Evolutionary conservation across 2,329 filamentous ascomycete species (phyloP), one percentile per base, ranked within the genome.

Genomic region (Falciphora oryzae): DNA sequence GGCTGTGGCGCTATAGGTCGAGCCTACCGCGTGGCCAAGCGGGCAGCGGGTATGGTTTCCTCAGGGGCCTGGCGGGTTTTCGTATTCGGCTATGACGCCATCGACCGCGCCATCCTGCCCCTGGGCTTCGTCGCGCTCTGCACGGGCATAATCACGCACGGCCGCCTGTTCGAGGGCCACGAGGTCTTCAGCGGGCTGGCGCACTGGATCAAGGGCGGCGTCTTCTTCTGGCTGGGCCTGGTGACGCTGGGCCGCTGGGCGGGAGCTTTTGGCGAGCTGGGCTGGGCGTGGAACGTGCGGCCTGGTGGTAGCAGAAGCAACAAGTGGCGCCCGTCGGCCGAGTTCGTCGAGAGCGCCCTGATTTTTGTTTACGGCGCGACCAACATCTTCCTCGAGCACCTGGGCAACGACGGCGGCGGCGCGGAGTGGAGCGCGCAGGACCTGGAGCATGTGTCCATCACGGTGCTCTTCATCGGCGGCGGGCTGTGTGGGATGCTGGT

Each of bases 271-370:
- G 88, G 90, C 65, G 91, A 97, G 66, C 84, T 94, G 65, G 94
- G 94, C 69, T 98, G 94, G 94, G 92, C 93, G 0, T 97, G 94
- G 94, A 98, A 98, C 71, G 77, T 93, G 66, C 90, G 90, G 66
- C 92, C 92, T 25, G 28, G 59, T 4, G 16, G 67, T 71, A 71
- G 22, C 66, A 69, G 16, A 82, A 86, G 25, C 82, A 85, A 18
- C 68, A 85, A 81, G 72, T 89, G 89, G 84, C 86, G 86, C 62
- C 91, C 90, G 1, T 91, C 91, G 0, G 92, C 91, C 29, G 94
- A 98, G 77, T 97, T 96, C 70, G 86, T 89, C 61, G 94, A 98
- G 76, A 96, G 92, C 44, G 88, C 89, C 65, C 85, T 97, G 69
- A 97, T 98, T 68, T 96, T 93, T 79, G 80, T 92, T 35, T 98